Percentiles rank a stretch among this genome's conserved stretches.
phyloP scores from a whole-genome alignment of 768 basidiomycete species.

The Lactarius vividus region DNA sequence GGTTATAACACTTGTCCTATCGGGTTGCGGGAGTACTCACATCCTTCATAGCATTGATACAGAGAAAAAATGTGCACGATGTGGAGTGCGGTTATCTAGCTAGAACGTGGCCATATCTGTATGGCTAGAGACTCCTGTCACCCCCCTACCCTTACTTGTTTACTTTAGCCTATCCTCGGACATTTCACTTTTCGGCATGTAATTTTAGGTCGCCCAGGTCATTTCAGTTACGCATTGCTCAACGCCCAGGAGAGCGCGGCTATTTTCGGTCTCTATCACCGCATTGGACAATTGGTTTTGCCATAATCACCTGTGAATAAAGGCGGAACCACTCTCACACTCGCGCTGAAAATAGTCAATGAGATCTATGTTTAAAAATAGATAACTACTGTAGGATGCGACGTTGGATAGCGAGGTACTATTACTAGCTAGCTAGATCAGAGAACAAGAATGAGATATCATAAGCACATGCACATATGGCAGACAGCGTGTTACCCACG shows the following conservation, averaged over 20 bases:
- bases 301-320: background rate
- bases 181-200: constrained; percentile 2
- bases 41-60: constrained; percentile 27
- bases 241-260: background rate
- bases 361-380: constrained; percentile 10
- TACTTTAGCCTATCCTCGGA: background rate
- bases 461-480: background rate
- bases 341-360: background rate
- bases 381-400: background rate
- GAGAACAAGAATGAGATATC: background rate
- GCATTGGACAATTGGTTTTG: background rate
- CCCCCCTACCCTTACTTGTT: background rate
- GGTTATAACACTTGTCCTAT: constrained; percentile 1
- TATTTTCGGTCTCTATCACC: background rate
- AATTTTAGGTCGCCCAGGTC: background rate
- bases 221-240: background rate
- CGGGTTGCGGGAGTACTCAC: background rate
- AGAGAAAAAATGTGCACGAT: constrained; percentile 33
- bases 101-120: background rate
- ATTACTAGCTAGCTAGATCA: constrained; percentile 2
- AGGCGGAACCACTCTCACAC: background rate
- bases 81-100: constrained; percentile 28
- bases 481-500: constrained; percentile 4
- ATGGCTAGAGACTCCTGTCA: background rate
- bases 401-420: constrained; percentile 3